These are phyloP conservation scores for Fusarium sp. DNA, from an alignment of 2,329 filamentous ascomycete species.

Conservation along the genomic window DNA sequence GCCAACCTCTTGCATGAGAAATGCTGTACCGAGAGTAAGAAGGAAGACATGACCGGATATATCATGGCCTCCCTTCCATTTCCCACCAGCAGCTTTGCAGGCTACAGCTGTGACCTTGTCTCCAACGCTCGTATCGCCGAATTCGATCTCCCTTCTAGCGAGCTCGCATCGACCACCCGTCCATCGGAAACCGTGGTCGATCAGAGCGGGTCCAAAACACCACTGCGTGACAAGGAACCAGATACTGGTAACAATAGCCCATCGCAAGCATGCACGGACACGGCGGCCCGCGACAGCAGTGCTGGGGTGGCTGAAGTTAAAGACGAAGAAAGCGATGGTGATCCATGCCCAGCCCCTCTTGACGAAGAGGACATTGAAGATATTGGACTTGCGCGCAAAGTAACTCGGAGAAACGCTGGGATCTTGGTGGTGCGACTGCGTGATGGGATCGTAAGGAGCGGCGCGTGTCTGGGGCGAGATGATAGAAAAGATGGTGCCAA, in stretches of 20 bases:
- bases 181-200: conserved; percentile 88
- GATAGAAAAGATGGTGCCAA: conserved; percentile 83
- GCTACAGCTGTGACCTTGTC: conserved; percentile 77
- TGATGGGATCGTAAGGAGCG: conserved; percentile 68
- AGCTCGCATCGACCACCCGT: conserved; percentile 86
- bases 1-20: conserved; percentile 81
- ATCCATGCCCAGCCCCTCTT: conserved; percentile 97
- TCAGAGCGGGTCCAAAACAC: conserved; percentile 91
- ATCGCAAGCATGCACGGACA: conserved; percentile 73
- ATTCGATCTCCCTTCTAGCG: conserved; percentile 59
- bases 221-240: conserved; percentile 95
- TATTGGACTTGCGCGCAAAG: conserved; percentile 92
- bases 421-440: conserved; percentile 72
- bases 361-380: conserved; percentile 93
- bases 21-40: conserved; percentile 83
- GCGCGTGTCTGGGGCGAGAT: conserved; percentile 78
- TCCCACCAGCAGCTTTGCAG: conserved; percentile 84
- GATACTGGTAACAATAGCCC: conserved; percentile 75
- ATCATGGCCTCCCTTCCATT: conserved; percentile 94
- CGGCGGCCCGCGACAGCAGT: conserved; percentile 52
- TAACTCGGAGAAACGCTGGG: conserved; percentile 75
- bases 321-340: conserved; percentile 76
- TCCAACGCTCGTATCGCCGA: conserved; percentile 59
- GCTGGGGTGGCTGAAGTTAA: conserved; percentile 75
- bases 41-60: conserved; percentile 96